Evolutionary conservation across 768 basidiomycete species (phyloP).

Genomic region (Pulveroboletus sp.): DNA sequence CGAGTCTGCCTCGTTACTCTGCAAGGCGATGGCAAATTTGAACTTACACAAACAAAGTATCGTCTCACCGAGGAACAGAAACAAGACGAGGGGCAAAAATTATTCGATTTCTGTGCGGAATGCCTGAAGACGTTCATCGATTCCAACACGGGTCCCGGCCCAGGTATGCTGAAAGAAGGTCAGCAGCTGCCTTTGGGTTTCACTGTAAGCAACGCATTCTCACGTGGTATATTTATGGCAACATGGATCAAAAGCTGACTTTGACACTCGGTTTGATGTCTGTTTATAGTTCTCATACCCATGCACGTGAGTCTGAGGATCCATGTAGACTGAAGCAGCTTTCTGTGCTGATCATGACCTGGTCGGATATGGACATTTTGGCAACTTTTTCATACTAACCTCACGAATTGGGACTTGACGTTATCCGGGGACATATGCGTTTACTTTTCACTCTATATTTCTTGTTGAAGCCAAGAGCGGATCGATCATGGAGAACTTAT

Average conservation of each 20-base stretch:
- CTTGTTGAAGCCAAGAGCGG: conserved; percentile 64
- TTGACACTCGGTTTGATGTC: background rate
- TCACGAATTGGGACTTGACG: background rate
- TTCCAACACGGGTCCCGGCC: conserved; percentile 55
- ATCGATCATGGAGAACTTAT: conserved; percentile 95
- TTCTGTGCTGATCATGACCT: background rate
- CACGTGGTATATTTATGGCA: background rate
- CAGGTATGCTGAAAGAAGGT: conserved; percentile 45
- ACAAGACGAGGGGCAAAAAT: conserved; percentile 89
- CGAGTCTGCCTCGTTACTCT: conserved; percentile 95
- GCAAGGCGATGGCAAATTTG: conserved; percentile 91
- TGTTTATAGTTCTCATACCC: conserved; percentile 88
- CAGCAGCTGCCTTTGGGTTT: conserved; percentile 81
- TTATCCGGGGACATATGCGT: background rate
- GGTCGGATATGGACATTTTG: background rate
- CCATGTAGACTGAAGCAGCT: background rate
- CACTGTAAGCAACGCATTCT: conserved; percentile 59
- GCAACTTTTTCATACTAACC: background rate
- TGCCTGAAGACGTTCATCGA: conserved; percentile 86
- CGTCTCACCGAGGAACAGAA: conserved; percentile 97
- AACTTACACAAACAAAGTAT: conserved; percentile 97
- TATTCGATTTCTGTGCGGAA: conserved; percentile 98
- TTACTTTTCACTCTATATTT: background rate
- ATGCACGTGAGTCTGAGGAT: conserved; percentile 59
- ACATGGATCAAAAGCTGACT: background rate